These are phyloP conservation scores for Gymnopilus junonius DNA, from an alignment of 768 basidiomycete genomes.

Conservation along the genomic window DNA sequence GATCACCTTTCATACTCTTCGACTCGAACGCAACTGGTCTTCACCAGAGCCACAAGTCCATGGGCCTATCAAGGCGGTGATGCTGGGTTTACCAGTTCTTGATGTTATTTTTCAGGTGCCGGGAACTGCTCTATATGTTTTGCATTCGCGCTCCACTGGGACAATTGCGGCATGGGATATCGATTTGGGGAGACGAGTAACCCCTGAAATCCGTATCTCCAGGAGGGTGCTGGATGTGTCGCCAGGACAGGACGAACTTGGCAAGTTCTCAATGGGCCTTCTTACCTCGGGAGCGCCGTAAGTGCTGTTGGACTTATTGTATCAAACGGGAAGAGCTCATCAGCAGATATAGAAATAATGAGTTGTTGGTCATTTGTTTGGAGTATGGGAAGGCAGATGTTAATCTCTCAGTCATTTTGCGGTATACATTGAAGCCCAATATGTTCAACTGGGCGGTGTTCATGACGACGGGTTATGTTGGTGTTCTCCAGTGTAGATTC, in stretches of 20 bases:
- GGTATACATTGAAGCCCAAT: neutral
- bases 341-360: neutral
- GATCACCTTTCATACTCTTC: constrained; percentile 30
- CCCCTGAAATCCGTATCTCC: constrained; percentile 17
- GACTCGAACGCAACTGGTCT: constrained; percentile 36
- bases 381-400: constrained; percentile 13
- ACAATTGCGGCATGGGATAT: constrained; percentile 24
- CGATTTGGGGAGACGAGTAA: constrained; percentile 12
- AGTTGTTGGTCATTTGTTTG: constrained; percentile 17
- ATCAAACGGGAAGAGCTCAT: neutral
- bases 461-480: constrained; percentile 30
- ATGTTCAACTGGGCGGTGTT: constrained; percentile 29
- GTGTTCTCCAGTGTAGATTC: constrained; percentile 23
- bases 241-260: constrained; percentile 27
- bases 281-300: constrained; percentile 16
- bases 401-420: constrained; percentile 11
- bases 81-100: constrained; percentile 13
- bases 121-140: constrained; percentile 28
- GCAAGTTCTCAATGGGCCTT: constrained; percentile 30
- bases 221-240: constrained; percentile 29
- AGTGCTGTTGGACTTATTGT: neutral
- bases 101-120: constrained; percentile 34
- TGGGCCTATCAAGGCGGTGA: constrained; percentile 22
- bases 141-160: constrained; percentile 24
- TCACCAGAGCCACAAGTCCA: constrained; percentile 18